Conservation (phyloP, 2,329 filamentous ascomycete genomes). For the Thielaviopsis punctulata region DNA sequence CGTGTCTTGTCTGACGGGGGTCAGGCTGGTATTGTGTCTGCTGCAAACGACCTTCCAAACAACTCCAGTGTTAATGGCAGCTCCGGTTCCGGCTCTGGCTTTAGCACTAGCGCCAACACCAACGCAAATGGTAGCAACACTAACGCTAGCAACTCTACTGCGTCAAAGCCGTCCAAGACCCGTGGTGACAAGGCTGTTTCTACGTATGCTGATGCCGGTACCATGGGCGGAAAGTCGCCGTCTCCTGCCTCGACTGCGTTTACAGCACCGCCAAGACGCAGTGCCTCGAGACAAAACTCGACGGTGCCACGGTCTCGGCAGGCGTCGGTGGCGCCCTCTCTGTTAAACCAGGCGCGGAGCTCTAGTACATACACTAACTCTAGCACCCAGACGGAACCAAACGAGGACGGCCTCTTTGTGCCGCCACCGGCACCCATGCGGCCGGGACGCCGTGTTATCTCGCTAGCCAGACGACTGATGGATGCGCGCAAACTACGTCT, state of each 20-base stretch:
- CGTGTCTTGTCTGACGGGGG: slow-evolving; percentile 41
- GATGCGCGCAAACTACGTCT: slow-evolving; percentile 25
- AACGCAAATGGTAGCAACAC: not conserved
- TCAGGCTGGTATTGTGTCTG: slow-evolving; percentile 14
- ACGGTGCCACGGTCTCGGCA: slow-evolving; percentile 19
- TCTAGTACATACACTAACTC: slow-evolving; percentile 30
- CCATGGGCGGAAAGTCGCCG: slow-evolving; percentile 34
- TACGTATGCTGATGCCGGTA: slow-evolving; percentile 35
- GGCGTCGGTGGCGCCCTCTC: slow-evolving; percentile 1
- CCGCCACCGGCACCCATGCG: slow-evolving; percentile 20
- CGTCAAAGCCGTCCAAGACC: slow-evolving; percentile 15
- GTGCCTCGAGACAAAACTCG: slow-evolving; percentile 23
- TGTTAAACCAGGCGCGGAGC: not conserved
- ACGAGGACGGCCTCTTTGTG: slow-evolving; percentile 36
- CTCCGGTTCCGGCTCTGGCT: not conserved
- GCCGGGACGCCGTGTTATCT: slow-evolving; percentile 32
- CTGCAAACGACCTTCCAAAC: not conserved
- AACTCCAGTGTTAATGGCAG: not conserved
- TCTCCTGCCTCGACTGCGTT: slow-evolving; percentile 27
- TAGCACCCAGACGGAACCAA: slow-evolving; percentile 36
- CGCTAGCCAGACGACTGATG: slow-evolving; percentile 34
- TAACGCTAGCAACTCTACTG: not conserved
- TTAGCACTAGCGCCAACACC: slow-evolving; percentile 9
- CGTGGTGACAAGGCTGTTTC: slow-evolving; percentile 19
- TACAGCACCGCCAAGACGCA: slow-evolving; percentile 16